Conservation (phyloP, 306 rosid genomes). For the Gleditsia sinensis region DNA sequence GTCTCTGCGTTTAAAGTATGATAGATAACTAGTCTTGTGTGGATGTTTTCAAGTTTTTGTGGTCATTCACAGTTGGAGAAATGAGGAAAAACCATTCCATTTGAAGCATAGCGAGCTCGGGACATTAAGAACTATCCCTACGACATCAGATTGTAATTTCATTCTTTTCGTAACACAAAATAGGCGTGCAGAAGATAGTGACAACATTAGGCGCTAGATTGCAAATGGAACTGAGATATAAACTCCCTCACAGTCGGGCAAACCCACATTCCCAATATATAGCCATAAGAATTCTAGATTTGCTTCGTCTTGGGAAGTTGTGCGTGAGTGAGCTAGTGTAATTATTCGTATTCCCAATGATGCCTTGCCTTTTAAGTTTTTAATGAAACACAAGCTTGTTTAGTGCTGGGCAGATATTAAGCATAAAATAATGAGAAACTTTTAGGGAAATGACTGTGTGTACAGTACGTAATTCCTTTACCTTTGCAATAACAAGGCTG, state of each 20-base stretch:
- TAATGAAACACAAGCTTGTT: conserved; percentile 36
- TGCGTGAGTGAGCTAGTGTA: conserved; percentile 15
- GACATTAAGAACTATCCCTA: not conserved
- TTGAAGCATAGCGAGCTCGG: not conserved
- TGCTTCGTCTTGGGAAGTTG: conserved; percentile 32
- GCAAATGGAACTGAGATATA: too few relatives aligned
- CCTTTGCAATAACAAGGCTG: conserved; percentile 88
- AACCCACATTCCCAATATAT: conserved; percentile 28
- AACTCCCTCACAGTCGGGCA: too few relatives aligned
- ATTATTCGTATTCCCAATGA: conserved; percentile 41
- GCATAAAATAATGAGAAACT: conserved; percentile 62
- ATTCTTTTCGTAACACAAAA: not conserved
- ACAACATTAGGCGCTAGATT: too few relatives aligned
- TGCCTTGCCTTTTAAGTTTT: conserved; percentile 39
- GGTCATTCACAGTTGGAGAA: not conserved
- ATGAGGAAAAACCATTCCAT: not conserved
- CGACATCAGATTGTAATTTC: not conserved
- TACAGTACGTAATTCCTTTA: conserved; percentile 76
- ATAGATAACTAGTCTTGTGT: not conserved
- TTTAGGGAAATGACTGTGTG: conserved; percentile 63
- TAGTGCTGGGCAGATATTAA: conserved; percentile 43
- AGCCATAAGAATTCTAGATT: conserved; percentile 39
- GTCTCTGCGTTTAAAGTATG: not conserved
- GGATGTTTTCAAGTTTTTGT: not conserved
- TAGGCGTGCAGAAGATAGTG: too few relatives aligned